phyloP scores from a whole-genome alignment of 2,329 filamentous ascomycete species.

The Alternaria burnsii region DNA sequence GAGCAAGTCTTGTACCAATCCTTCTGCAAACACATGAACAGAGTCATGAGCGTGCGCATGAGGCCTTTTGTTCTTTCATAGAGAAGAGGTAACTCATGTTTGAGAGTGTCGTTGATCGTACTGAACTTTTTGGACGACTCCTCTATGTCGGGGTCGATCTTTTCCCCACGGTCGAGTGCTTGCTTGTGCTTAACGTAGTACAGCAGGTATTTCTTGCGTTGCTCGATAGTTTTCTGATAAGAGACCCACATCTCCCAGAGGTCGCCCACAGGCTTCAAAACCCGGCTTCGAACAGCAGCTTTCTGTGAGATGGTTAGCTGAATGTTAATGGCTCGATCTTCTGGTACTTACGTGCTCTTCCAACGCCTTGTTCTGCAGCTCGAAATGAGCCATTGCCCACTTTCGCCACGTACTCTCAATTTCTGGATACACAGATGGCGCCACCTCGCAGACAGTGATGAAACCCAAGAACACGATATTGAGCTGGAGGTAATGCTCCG shows the following conservation, averaged over 20 bases:
- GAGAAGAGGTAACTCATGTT: conserved; percentile 87
- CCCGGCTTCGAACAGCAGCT: conserved; percentile 76
- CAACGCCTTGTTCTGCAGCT: conserved; percentile 82
- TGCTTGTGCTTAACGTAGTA: conserved; percentile 86
- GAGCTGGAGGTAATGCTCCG: conserved; percentile 81
- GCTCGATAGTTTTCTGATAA: conserved; percentile 89
- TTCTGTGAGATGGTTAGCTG: conserved; percentile 53
- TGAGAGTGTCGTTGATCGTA: conserved; percentile 90
- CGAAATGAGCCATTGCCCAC: conserved; percentile 85
- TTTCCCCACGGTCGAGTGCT: conserved; percentile 81
- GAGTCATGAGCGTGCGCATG: conserved; percentile 81
- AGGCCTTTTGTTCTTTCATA: conserved; percentile 83
- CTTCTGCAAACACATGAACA: conserved; percentile 84
- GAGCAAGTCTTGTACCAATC: conserved; percentile 86
- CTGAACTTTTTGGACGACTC: conserved; percentile 90
- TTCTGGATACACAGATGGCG: conserved; percentile 72
- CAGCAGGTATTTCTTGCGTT: conserved; percentile 89
- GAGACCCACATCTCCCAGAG: conserved; percentile 83
- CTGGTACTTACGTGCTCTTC: conserved; percentile 76
- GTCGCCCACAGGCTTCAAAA: conserved; percentile 83
- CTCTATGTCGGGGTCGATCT: conserved; percentile 82
- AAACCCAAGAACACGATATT: conserved; percentile 82
- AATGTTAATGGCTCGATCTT: conserved; percentile 3
- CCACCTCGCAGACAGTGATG: conserved; percentile 78
- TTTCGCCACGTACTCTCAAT: conserved; percentile 93